Percentiles rank a stretch among this genome's conserved stretches.
phyloP scores from a whole-genome alignment of 2,329 filamentous ascomycete species.

The Calycina marina region DNA sequence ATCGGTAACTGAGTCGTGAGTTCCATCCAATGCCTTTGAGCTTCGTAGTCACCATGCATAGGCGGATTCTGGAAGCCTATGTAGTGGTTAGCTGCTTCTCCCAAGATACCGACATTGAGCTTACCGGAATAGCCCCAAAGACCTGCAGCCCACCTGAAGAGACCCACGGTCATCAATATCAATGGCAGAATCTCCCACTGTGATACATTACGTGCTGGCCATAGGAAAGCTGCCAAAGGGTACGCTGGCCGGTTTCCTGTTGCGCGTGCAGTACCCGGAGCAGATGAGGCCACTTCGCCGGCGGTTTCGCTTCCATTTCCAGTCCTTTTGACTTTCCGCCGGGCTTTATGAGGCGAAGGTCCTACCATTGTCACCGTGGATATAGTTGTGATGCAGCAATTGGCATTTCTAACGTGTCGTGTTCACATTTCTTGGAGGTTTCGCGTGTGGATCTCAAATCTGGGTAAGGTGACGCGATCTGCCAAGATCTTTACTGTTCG shows the following conservation, averaged over 20 bases:
- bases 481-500: too few relatives aligned
- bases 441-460: too few relatives aligned
- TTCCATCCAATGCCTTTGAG: constrained; percentile 98
- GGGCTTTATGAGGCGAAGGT: constrained; percentile 39
- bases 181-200: constrained; percentile 87
- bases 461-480: too few relatives aligned
- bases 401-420: constrained; percentile 5
- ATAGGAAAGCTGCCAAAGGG: constrained; percentile 84
- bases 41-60: constrained; percentile 95
- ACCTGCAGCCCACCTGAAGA: constrained; percentile 86
- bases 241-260: constrained; percentile 50
- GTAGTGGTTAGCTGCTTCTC: too few relatives aligned
- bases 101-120: constrained; percentile 3
- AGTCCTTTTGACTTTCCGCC: constrained; percentile 41
- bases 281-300: constrained; percentile 18
- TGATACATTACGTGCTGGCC: constrained; percentile 76
- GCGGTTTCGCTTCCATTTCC: constrained; percentile 16
- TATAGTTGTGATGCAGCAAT: background rate
- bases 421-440: too few relatives aligned
- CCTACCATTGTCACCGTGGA: constrained; percentile 32
- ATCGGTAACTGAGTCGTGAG: constrained; percentile 78
- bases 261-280: constrained; percentile 6
- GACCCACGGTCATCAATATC: constrained; percentile 75
- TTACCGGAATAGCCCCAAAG: constrained; percentile 93
- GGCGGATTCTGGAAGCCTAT: constrained; percentile 69